Evolutionary conservation across 1,284 basidiomycete genomes (phyloP), one percentile per base, ranked within the genome.

Genomic region (Inonotus hispidus): DNA sequence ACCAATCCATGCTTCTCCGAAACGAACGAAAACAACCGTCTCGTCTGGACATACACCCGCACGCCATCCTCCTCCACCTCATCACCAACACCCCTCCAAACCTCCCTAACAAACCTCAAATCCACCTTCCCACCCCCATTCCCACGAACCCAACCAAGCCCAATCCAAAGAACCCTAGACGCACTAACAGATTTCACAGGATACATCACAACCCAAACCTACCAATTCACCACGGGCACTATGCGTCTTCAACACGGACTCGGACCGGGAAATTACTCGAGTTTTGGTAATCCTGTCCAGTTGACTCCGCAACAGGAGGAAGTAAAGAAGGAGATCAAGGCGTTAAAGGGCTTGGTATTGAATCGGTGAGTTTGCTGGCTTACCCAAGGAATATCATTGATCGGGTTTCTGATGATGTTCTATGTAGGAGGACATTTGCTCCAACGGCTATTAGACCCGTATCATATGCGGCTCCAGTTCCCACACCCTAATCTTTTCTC

Each of bases 311-410:
- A 79, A 53, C 83, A 85, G 71, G 86, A 87, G 62, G 85, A 87
- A 56, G 70, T 87, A 39, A 77, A 79, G 62, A 76, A 79, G 66
- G 86, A 88, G 68, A 85, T 88, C 54, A 73, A 83, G 57, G 83
- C 84, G 3, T 71, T 88, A 68, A 88, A 88, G 67, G 85, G 85
- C 6, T 75, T 88, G 38, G 83, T 85, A 21, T 72, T 88, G 59
- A 88, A 86, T 68, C 72, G 86, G 84, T 61, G 25, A n/a, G 59
- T 7, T 23, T 37, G n/a, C n/a, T 38, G 19, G 16, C 14, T 14
- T 25, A 5, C 23, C 11, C 46, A 27, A 8, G 1, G 3, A 25
- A 21, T 35, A 16, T 25, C n/a, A 13, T 29, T 11, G 11, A 6
- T 2, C 21, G 16, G 63, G 23, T 45, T 57, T 32, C 38, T 29